Evolutionary conservation across 169 alveolate genomes (phyloP), one percentile per base, ranked within the genome.

Genomic region (Plasmodium falciparum): DNA sequence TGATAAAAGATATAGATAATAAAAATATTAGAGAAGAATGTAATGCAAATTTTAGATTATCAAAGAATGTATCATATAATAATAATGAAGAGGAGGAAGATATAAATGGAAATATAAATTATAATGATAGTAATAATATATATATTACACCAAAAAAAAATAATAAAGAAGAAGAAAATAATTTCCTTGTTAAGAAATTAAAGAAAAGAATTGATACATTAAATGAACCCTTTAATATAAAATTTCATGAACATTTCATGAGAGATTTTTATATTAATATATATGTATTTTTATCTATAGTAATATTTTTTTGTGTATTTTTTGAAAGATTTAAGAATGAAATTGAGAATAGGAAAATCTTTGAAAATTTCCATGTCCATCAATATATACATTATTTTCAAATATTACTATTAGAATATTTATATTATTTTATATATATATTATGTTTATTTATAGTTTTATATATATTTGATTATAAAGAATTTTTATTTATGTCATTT

Each of bases 181-280:
- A 15, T 11, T 22, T 13, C 26, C 6, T 29, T 39, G 15, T 26
- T 66, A 13, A 29, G 56, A n/a, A 26, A 6, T 1, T 22, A 3
- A 49, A 15, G 9, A 80, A 67, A 15, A 52, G 9, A 80, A 59
- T 72, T 9, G 88, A 59, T 1, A 26, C 72, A 24, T 43, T 33
- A 29, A 85, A 85, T 33, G 92, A 85, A 63, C 92, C 92, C 12
- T 62, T 85, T 29, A 59, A 47, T 2, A 85, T 85, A 45, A 85
- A 71, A 47, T 85, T 24, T 50, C 88, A 85, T 39, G 92, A 85
- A 20, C 39, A 85, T 74, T 71, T 85, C 43, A 61, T 85, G 8
- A 24, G 92, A 9, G 92, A 85, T 24, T 85, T 85, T 65, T 85
- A 85, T 65, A 85, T 85, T 62, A 85, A 85, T 33, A 71, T 85